A percentile compares a stretch with the other conserved stretches of the same genome.
Conservation (phyloP, 345 rosid genomes). For the Microthlaspi erraticum region DNA sequence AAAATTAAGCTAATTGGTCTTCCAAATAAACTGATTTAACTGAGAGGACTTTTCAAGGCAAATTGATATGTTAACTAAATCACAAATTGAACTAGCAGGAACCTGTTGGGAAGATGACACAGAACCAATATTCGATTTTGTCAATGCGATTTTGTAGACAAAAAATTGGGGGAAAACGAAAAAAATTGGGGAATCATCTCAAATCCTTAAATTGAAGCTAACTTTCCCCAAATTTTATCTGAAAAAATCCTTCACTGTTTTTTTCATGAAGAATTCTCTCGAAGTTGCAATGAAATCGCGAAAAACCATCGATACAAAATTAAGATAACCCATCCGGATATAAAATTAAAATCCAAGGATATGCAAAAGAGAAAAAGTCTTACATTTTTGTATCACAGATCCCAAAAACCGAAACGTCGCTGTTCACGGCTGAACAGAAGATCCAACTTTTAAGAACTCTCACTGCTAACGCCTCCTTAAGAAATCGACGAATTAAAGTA, state of each 20-base stretch:
- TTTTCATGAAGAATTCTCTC: background rate
- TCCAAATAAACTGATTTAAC: background rate
- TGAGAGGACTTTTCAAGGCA: conserved; percentile 7
- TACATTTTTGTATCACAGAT: conserved; percentile 34
- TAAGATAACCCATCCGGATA: background rate
- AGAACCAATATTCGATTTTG: too few species aligned
- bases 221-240: background rate
- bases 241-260: background rate
- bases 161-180: background rate
- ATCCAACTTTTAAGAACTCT: conserved; percentile 21
- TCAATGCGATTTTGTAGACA: too few species aligned
- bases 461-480: conserved; percentile 9
- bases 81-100: background rate
- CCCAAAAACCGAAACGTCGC: conserved; percentile 37
- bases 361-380: conserved; percentile 23
- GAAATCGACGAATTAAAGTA: conserved; percentile 37
- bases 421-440: conserved; percentile 26
- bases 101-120: background rate
- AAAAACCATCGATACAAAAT: background rate
- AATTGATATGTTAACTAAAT: background rate
- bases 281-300: conserved; percentile 16
- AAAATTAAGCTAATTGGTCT: conserved; percentile 5
- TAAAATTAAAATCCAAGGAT: conserved; percentile 11
- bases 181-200: background rate
- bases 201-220: background rate